A percentile compares a stretch with the other conserved stretches of the same genome.
phyloP scores from a whole-genome alignment of 78 protist genomes.

The Isochrysis galbana region DNA sequence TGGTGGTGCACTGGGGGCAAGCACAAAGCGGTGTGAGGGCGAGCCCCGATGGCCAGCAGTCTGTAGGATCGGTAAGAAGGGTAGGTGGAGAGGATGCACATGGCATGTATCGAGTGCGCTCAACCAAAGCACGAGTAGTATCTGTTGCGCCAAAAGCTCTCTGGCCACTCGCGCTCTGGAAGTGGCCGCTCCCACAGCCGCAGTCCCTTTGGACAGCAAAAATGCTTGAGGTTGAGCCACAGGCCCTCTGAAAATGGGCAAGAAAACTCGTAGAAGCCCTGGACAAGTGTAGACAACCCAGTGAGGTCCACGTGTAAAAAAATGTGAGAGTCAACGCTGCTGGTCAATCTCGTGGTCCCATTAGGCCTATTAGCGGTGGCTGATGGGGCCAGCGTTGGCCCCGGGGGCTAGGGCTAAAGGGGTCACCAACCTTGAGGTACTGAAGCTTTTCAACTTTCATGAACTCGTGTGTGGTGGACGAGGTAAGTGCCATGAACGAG shows the following conservation, averaged over 20 bases:
- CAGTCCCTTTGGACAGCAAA: background rate
- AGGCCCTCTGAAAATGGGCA: constrained; percentile 3
- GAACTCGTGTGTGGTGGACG: constrained; percentile 6
- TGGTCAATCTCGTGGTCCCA: no score
- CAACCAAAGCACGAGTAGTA: constrained; percentile 13
- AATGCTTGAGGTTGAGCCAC: background rate
- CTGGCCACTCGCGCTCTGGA: background rate
- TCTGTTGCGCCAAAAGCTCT: background rate
- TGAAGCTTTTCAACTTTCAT: background rate
- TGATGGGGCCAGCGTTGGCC: background rate
- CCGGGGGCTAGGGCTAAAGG: background rate
- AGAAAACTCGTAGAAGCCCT: background rate
- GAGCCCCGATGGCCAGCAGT: no score
- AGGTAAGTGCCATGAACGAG: background rate
- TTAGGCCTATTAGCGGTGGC: background rate
- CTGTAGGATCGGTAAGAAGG: no score
- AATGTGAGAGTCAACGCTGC: background rate
- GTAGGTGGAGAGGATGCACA: background rate
- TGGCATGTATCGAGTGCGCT: background rate
- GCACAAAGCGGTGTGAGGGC: no score
- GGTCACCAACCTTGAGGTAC: no score
- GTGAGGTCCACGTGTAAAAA: background rate
- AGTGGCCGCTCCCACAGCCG: background rate
- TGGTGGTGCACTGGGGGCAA: no score
- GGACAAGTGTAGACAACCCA: no score